A percentile compares a stretch with the other conserved stretches of the same genome.
These are phyloP conservation scores for Centaurea solstitialis DNA, from an alignment of 129 eudicot genomes.

Conservation along the genomic window DNA sequence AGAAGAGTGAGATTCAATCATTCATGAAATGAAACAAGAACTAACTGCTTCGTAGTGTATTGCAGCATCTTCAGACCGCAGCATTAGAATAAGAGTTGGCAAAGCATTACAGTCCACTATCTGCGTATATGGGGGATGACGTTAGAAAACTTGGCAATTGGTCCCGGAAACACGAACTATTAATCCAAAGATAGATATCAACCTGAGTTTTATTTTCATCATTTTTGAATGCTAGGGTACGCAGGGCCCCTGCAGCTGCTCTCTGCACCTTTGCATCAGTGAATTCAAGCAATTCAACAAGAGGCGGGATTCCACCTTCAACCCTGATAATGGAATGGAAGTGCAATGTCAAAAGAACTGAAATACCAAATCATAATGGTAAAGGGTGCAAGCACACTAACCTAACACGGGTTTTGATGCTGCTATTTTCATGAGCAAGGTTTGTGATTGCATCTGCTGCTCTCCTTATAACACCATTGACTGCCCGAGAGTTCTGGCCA, in stretches of 20 bases:
- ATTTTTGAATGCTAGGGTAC: conserved; percentile 87
- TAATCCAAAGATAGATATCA: conserved; percentile 7
- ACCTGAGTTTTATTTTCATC: conserved; percentile 94
- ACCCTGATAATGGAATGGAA: conserved; percentile 43
- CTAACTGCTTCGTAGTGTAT: conserved; percentile 92
- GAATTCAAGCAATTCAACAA: conserved; percentile 83
- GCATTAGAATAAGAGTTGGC: conserved; percentile 83
- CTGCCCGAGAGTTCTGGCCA: conserved; percentile 52
- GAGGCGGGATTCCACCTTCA: conserved; percentile 96
- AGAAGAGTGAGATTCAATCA: conserved; percentile 7
- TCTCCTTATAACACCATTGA: conserved; percentile 71
- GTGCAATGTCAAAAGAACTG: conserved; percentile 11
- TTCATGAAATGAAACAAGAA: conserved; percentile 13
- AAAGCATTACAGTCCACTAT: conserved; percentile 94
- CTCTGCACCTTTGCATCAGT: conserved; percentile 82
- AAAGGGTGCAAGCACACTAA: conserved; percentile 26
- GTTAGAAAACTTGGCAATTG: conserved; percentile 1
- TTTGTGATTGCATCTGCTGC: conserved; percentile 94
- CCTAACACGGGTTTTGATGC: conserved; percentile 80
- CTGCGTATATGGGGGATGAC: conserved; percentile 38
- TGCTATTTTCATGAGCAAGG: conserved; percentile 87
- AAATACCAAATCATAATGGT: neutral
- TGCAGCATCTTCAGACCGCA: conserved; percentile 87
- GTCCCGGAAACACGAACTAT: neutral
- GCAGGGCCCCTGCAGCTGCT: conserved; percentile 89